Conservation (phyloP, 2,329 filamentous ascomycete genomes). For the Phaeosphaeriaceae sp. region DNA sequence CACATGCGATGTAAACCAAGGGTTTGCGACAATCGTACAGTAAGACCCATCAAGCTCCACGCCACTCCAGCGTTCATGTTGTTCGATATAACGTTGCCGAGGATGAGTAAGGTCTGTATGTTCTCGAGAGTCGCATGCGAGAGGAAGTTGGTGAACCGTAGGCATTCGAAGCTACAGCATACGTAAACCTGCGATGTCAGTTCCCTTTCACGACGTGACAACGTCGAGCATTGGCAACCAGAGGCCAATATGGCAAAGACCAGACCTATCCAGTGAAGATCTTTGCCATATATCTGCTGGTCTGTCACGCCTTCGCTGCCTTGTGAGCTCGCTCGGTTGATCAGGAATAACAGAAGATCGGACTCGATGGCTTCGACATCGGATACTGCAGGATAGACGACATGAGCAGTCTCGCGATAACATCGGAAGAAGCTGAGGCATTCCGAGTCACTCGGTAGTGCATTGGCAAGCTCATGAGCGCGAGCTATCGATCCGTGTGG, state of each 20-base stretch:
- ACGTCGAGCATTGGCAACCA: constrained; percentile 66
- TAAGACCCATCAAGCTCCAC: constrained; percentile 66
- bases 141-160: constrained; percentile 69
- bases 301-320: constrained; percentile 56
- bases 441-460: constrained; percentile 64
- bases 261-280: constrained; percentile 65
- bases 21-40: constrained; percentile 66
- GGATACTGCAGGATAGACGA: constrained; percentile 67
- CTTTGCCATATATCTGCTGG: constrained; percentile 64
- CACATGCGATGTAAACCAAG: constrained; percentile 67
- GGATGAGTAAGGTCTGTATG: constrained; percentile 67
- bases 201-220: constrained; percentile 66
- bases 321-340: constrained; percentile 56
- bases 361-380: constrained; percentile 63
- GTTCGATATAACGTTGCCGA: constrained; percentile 67
- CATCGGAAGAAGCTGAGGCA: constrained; percentile 64
- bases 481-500: constrained; percentile 65
- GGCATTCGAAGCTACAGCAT: constrained; percentile 70
- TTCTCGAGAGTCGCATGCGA: constrained; percentile 67
- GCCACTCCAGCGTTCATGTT: constrained; percentile 71
- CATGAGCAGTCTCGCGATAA: constrained; percentile 65
- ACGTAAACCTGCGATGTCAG: constrained; percentile 70
- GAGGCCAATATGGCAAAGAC: constrained; percentile 69
- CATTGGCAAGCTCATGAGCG: constrained; percentile 64
- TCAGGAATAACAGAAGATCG: constrained; percentile 61